These are phyloP conservation scores for Gautieria morchelliformis DNA, from an alignment of 768 basidiomycete genomes.

Conservation along the genomic window DNA sequence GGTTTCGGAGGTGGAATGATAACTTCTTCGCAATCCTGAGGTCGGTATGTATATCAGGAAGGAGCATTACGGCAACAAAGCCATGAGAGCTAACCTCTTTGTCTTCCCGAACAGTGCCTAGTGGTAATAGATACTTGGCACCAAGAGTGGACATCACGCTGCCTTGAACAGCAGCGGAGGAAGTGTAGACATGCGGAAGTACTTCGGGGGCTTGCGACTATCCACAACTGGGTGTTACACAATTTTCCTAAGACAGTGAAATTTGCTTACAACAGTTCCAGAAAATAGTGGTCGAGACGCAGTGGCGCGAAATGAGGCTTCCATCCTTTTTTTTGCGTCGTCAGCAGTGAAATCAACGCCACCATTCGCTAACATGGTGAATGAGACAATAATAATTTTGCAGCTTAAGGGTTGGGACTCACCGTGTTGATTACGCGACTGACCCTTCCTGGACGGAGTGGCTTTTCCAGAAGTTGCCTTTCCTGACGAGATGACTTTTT, in stretches of 20 bases:
- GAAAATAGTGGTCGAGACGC: constrained; percentile 58
- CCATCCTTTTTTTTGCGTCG: constrained; percentile 53
- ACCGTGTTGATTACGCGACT: not conserved
- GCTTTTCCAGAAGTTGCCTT: constrained; percentile 2
- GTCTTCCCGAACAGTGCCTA: constrained; percentile 64
- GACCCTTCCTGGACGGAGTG: not conserved
- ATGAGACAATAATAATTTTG: not conserved
- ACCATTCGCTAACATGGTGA: not conserved
- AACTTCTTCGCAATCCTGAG: constrained; percentile 82
- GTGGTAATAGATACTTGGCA: constrained; percentile 68
- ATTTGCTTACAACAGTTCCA: constrained; percentile 37
- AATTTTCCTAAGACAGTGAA: not conserved
- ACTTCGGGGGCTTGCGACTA: constrained; percentile 35
- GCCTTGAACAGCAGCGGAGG: constrained; percentile 46
- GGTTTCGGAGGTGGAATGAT: constrained; percentile 74
- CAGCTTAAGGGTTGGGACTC: not conserved
- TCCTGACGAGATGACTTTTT: constrained; percentile 7
- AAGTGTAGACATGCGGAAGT: constrained; percentile 85
- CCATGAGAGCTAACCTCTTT: constrained; percentile 43
- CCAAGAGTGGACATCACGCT: constrained; percentile 66
- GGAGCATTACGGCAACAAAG: not conserved
- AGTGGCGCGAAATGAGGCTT: constrained; percentile 48
- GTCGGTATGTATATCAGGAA: constrained; percentile 5
- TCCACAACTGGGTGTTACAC: constrained; percentile 7
- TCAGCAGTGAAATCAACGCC: constrained; percentile 27